These are phyloP conservation scores for Ophiostoma sp. DNA, from an alignment of 2,329 filamentous ascomycete species.

Conservation along the genomic window DNA sequence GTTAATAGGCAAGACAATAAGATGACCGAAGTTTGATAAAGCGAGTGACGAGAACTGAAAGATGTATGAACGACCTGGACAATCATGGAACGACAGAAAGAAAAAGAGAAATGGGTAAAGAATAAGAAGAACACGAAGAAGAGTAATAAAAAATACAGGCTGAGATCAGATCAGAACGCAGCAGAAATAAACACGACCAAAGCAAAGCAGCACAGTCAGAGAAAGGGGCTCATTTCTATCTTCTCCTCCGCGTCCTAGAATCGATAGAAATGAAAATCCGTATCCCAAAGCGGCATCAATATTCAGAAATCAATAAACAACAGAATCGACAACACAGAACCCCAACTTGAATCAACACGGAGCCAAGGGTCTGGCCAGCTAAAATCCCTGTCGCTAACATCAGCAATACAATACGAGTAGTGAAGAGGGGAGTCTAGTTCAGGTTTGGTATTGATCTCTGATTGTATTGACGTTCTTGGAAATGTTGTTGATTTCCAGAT, in stretches of 20 bases:
- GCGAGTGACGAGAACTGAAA: background rate
- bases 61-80: background rate
- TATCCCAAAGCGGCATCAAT: conserved; percentile 1
- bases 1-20: background rate
- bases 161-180: too few species aligned
- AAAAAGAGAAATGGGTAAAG: background rate
- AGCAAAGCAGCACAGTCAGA: background rate
- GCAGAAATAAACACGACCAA: background rate
- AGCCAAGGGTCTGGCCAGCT: background rate
- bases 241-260: background rate
- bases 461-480: too few species aligned
- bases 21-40: background rate
- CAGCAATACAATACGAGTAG: background rate
- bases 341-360: background rate
- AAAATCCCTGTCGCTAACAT: background rate
- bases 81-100: background rate
- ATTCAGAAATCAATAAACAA: background rate
- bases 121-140: background rate
- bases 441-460: too few species aligned
- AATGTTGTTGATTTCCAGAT: too few species aligned
- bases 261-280: background rate
- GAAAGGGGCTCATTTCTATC: background rate
- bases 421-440: background rate
- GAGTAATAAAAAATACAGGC: background rate
- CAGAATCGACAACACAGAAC: background rate